Base-by-base conservation (phyloP, 106 monocot genomes). In the Apostasia shenzhenica region DNA sequence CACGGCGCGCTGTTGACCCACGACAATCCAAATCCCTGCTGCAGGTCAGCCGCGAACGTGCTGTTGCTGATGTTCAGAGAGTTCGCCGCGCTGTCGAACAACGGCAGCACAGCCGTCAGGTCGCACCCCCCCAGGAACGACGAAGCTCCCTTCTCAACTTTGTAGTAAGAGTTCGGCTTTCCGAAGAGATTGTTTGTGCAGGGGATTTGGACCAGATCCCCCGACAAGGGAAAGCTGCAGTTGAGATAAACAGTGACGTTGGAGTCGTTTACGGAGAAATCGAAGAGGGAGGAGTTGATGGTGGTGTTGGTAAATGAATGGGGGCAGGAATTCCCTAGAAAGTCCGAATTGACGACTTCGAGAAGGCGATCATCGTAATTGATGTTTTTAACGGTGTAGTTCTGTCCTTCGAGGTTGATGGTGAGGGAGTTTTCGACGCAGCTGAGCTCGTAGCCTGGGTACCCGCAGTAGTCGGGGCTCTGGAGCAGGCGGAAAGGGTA, bases 161-260 rank as follows among this genome's bases (percentile, higher is more conserved):
- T 65, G 46, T 65, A 65, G 26, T 65, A 65, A 3, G 65, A 65
- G 14, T 10, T 10, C 26, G 26, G 26, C 26, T 26, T 26, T 26
- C 26, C 26, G 26, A 26, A 26, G 26, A 26, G 26, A n/a, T 3
- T 6, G n/a, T 44, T 45, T 3, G 0, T 1, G 11, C 65, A 65
- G 37, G 14, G 1, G 65, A 65, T 65, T 26, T 14, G 42, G 8
- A 6, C 0, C 7, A 65, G 65, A 1, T 49, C 8, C 8, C 5
- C 2, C 14, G 8, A 37, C 37, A 7, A 7, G 26, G 8, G 2
- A 55, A 45, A 76, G 60, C 14, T 48, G 60, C 75, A 75, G 38
- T 75, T 67, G 55, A 59, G 5, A 50, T 63, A 70, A 38, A 76
- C 14, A 11, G 69, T 70, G 54, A 76, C 45, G 55, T 62, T 70